Percentiles rank a stretch among this genome's conserved stretches.
Conservation (phyloP, 257 asterid genomes). For the Phtheirospermum japonicum region DNA sequence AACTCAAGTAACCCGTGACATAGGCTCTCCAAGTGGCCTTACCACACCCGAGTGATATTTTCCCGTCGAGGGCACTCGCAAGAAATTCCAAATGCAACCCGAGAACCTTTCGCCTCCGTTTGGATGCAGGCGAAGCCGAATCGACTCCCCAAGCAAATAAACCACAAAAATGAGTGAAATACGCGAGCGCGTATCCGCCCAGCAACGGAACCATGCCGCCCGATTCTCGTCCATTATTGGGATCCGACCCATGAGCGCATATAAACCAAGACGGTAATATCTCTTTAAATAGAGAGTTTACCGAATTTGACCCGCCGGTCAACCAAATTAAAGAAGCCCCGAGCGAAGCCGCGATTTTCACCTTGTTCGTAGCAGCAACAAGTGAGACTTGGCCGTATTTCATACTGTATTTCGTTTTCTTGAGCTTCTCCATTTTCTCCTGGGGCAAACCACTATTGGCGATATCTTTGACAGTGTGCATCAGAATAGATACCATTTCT, state of each 20-base stretch:
- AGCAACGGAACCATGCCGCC: conserved; percentile 76
- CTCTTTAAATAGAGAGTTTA: conserved; percentile 68
- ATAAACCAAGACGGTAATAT: conserved; percentile 86
- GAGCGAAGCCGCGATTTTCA: conserved; percentile 77
- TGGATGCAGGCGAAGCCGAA: conserved; percentile 49
- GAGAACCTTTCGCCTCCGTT: conserved; percentile 48
- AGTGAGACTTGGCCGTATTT: conserved; percentile 88
- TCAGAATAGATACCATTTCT: conserved; percentile 70
- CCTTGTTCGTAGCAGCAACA: conserved; percentile 63
- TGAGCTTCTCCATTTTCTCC: conserved; percentile 58
- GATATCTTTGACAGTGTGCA: conserved; percentile 72
- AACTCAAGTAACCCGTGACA: conserved; percentile 62
- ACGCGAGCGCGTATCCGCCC: conserved; percentile 82
- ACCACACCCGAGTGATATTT: conserved; percentile 81
- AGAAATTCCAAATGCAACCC: conserved; percentile 67
- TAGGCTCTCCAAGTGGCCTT: conserved; percentile 79
- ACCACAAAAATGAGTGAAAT: conserved; percentile 61
- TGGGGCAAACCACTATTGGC: conserved; percentile 53
- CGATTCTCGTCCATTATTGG: conserved; percentile 33
- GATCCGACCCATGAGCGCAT: conserved; percentile 50
- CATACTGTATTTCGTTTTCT: conserved; percentile 48
- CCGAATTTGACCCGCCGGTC: conserved; percentile 65
- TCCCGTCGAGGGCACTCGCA: conserved; percentile 73
- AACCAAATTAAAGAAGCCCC: conserved; percentile 91
- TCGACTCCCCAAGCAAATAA: conserved; percentile 88